Conservation (phyloP, 768 basidiomycete genomes). For the Xanthoconium stramineum region DNA sequence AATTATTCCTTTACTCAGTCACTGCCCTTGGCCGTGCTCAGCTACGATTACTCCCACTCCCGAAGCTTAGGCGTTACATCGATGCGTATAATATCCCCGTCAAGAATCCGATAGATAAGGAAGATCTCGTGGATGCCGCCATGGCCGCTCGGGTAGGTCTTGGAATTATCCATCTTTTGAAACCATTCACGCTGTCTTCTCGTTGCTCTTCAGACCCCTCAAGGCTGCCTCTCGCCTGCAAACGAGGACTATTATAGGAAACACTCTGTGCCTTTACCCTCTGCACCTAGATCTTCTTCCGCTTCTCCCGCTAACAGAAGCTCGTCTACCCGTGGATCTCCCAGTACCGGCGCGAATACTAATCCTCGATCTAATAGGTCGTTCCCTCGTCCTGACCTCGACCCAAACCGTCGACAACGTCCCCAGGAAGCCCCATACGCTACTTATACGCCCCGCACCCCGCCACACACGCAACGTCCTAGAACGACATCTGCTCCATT, state of each 20-base stretch:
- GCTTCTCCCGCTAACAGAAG: conserved; percentile 17
- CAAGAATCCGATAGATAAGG: conserved; percentile 68
- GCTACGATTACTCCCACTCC: conserved; percentile 52
- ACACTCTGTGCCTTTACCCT: conserved; percentile 24
- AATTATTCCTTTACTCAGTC: conserved; percentile 38
- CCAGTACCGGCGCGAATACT: conserved; percentile 3
- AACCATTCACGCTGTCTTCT: neutral
- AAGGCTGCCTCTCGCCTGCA: conserved; percentile 57
- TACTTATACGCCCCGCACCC: conserved; percentile 16
- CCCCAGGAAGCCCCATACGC: conserved; percentile 13
- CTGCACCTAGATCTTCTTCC: conserved; percentile 9
- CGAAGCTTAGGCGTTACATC: conserved; percentile 66
- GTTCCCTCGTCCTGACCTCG: conserved; percentile 66
- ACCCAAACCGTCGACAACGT: conserved; percentile 39
- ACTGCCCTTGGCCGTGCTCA: conserved; percentile 62
- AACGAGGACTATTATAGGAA: conserved; percentile 53
- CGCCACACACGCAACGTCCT: conserved; percentile 12
- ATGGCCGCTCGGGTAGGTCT: conserved; percentile 47
- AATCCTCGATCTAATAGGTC: conserved; percentile 29
- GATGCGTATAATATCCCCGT: conserved; percentile 65
- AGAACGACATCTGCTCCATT: conserved; percentile 24
- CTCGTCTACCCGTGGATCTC: conserved; percentile 10
- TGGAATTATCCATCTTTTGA: neutral
- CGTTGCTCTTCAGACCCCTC: conserved; percentile 38
- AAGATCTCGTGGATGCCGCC: conserved; percentile 70